A percentile compares a stretch with the other conserved stretches of the same genome.
Evolutionary conservation across 805 yeast genomes (phyloP).

Genomic region (Kuraishia borneana): DNA sequence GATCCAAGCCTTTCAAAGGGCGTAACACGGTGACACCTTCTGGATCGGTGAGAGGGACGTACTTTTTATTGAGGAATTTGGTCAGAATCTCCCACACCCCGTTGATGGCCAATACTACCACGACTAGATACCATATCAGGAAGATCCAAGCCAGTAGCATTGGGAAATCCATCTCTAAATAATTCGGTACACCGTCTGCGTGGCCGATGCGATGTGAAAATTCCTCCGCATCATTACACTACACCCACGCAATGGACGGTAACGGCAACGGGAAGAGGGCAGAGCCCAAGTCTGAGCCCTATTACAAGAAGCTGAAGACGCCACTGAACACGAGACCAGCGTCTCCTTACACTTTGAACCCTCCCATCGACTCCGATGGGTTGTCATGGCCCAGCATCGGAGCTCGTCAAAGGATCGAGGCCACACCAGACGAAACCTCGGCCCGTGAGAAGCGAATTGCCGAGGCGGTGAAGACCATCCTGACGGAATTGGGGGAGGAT

Average conservation of each 20-base stretch:
- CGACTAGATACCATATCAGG: slow-evolving; percentile 18
- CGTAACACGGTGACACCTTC: slow-evolving; percentile 70
- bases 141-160: slow-evolving; percentile 9
- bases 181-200: no score
- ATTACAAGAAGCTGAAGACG: slow-evolving; percentile 27
- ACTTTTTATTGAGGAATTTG: slow-evolving; percentile 13
- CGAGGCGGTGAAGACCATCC: slow-evolving; percentile 66
- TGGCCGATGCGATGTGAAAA: no score
- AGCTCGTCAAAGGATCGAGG: slow-evolving; percentile 66
- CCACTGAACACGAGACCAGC: slow-evolving; percentile 72
- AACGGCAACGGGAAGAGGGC: not conserved
- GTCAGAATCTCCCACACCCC: slow-evolving; percentile 17
- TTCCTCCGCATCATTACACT: no score
- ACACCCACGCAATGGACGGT: no score
- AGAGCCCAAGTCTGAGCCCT: slow-evolving; percentile 13
- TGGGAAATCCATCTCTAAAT: no score
- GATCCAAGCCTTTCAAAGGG: slow-evolving; percentile 78
- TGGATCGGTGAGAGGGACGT: slow-evolving; percentile 22
- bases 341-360: slow-evolving; percentile 70
- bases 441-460: slow-evolving; percentile 72
- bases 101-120: slow-evolving; percentile 12
- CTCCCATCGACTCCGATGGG: slow-evolving; percentile 85
- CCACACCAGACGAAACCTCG: slow-evolving; percentile 49
- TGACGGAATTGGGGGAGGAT: slow-evolving; percentile 87
- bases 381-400: slow-evolving; percentile 91